Conservation (phyloP, 371 early-diverging fungal genomes). For the Mortierella sp. region DNA sequence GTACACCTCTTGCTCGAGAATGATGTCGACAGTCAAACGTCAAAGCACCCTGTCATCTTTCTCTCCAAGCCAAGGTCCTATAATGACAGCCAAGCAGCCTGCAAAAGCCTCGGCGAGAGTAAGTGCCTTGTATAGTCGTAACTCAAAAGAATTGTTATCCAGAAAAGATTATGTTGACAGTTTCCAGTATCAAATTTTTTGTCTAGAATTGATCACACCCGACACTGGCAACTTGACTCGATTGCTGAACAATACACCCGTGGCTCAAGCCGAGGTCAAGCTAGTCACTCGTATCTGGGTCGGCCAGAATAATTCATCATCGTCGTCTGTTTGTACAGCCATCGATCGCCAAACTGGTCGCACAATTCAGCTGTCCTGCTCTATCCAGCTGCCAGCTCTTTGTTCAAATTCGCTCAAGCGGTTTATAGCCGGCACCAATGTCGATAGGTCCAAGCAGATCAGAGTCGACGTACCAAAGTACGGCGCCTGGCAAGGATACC, state of each 20-base stretch:
- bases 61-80: conserved; percentile 18
- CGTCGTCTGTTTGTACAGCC: conserved; percentile 8
- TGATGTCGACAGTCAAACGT: conserved; percentile 31
- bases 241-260: conserved; percentile 17
- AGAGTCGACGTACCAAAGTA: conserved; percentile 14
- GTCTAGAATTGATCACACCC: conserved; percentile 6
- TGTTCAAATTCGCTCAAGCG: conserved; percentile 20
- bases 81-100: conserved; percentile 15
- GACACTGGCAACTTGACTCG: conserved; percentile 1
- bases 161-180: too few species aligned
- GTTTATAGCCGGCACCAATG: background rate
- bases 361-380: too few species aligned
- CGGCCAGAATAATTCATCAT: background rate
- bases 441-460: conserved; percentile 31
- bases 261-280: conserved; percentile 22
- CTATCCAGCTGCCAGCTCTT: background rate
- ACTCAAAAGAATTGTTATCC: too few species aligned
- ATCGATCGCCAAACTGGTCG: conserved; percentile 9
- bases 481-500: conserved; percentile 30
- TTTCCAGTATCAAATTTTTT: background rate
- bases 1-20: conserved; percentile 42
- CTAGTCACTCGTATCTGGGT: conserved; percentile 11
- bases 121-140: too few species aligned
- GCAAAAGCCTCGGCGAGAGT: conserved; percentile 30
- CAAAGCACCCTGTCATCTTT: conserved; percentile 27